Evolutionary conservation across 2,329 filamentous ascomycete genomes (phyloP).

Genomic region (Hymenoscyphus infarciens): DNA sequence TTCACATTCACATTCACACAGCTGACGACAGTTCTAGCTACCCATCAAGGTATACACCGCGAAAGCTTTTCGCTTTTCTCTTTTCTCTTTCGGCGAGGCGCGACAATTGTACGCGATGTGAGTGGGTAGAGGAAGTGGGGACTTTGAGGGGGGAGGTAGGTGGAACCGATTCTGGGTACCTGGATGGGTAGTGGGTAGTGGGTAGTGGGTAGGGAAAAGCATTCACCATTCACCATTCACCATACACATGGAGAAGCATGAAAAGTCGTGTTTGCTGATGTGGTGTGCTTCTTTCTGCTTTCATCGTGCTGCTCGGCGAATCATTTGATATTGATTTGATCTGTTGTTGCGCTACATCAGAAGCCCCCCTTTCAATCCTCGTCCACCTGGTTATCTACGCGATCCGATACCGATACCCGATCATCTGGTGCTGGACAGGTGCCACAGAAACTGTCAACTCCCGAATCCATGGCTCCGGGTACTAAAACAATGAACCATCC

Average conservation of each 20-base stretch:
- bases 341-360: no score
- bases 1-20: background rate
- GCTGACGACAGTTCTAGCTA: background rate
- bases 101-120: background rate
- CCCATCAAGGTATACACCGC: background rate
- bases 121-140: background rate
- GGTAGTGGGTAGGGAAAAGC: background rate
- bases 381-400: no score
- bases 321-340: no score
- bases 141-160: background rate
- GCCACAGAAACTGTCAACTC: background rate
- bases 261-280: background rate
- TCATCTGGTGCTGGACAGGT: no score
- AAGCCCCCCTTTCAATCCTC: no score
- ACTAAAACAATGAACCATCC: background rate
- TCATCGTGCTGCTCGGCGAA: no score
- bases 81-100: background rate
- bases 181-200: background rate
- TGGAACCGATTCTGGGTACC: background rate
- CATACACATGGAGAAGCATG: background rate
- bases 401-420: no score
- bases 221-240: conserved; percentile 6
- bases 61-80: no score
- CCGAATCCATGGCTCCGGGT: background rate
- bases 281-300: no score